Base-by-base conservation (phyloP, 257 asterid species). In the Gynochthodes officinalis region DNA sequence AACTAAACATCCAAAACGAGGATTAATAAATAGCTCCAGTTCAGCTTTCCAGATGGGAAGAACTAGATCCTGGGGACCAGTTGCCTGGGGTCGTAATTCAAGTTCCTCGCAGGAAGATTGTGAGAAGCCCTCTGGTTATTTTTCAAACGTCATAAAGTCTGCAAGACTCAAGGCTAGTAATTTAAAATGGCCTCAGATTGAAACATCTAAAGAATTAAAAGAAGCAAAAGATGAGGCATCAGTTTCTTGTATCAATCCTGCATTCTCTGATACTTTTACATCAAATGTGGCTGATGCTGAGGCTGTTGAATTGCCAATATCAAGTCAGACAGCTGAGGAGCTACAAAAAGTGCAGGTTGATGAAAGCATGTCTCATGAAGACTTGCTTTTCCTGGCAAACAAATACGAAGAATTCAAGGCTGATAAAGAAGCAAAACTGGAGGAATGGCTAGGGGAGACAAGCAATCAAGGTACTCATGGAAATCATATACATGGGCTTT, bases 361-460 rank as follows among this genome's bases (percentile, higher is more conserved):
- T 64, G 77, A 80, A 77, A 82, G 88, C 67, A 7, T 68, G 72
- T 74, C 95, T 32, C 67, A 80, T 42, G 84, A 86, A 25, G 82
- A 86, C 18, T 74, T 82, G 21, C 72, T 85, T 19, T 79, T 95
- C 10, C 75, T 83, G 75, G 79, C 84, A 1, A 84, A 82, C 58
- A 81, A 80, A 42, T 90, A 77, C 21, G 89, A 90, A 13, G 96
- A 92, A 79, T 89, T 95, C 40, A 89, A 77, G 79, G 95, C 98
- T 48, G 91, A 88, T 75, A 86, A 73, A 86, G 96, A 92, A 76
- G 92, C 89, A 9, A 86, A 88, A 82, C 79, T 95, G 69, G 90
- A 90, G 77, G 89, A 90, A 73, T 95, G 99, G 99, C 75, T 95
- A 70, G 92, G 81, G 75, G 85, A 80, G 70, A 61, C 62, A 18